These are phyloP conservation scores for Metschnikowia peoriensis DNA, from an alignment of 805 yeast genomes.

Conservation along the genomic window DNA sequence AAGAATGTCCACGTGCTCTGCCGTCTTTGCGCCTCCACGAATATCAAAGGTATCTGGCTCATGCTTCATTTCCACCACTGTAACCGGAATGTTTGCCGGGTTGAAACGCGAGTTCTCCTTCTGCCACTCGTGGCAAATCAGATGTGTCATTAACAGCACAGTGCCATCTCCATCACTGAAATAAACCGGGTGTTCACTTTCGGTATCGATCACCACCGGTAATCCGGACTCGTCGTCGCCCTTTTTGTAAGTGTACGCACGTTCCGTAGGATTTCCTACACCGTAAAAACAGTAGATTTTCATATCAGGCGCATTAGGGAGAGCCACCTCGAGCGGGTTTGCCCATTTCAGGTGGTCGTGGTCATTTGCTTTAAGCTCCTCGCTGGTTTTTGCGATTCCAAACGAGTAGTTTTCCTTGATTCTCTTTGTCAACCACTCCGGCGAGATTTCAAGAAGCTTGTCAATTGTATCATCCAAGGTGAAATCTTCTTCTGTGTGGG, in stretches of 20 bases:
- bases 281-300: conserved; percentile 90
- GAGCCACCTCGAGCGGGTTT: conserved; percentile 89
- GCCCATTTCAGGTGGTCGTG: conserved; percentile 80
- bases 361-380: conserved; percentile 64
- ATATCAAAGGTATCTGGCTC: conserved; percentile 93
- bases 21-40: conserved; percentile 95
- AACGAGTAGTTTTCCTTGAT: conserved; percentile 70
- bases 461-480: conserved; percentile 71
- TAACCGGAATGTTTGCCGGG: conserved; percentile 74
- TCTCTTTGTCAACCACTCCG: conserved; percentile 71
- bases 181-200: conserved; percentile 60
- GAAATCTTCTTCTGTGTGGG: conserved; percentile 39
- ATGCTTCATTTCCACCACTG: conserved; percentile 84
- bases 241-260: conserved; percentile 83
- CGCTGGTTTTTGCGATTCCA: conserved; percentile 63
- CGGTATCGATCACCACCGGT: conserved; percentile 70
- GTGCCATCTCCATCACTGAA: conserved; percentile 97
- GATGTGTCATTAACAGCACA: conserved; percentile 78
- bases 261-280: conserved; percentile 94
- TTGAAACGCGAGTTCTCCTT: conserved; percentile 62
- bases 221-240: conserved; percentile 51
- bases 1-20: conserved; percentile 95
- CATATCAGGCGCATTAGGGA: conserved; percentile 93
- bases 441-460: conserved; percentile 59
- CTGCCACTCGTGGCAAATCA: conserved; percentile 92